Percentiles rank a stretch among this genome's conserved stretches.
These are phyloP conservation scores for Rhizophora apiculata DNA, from an alignment of 345 rosid species.

Conservation along the genomic window DNA sequence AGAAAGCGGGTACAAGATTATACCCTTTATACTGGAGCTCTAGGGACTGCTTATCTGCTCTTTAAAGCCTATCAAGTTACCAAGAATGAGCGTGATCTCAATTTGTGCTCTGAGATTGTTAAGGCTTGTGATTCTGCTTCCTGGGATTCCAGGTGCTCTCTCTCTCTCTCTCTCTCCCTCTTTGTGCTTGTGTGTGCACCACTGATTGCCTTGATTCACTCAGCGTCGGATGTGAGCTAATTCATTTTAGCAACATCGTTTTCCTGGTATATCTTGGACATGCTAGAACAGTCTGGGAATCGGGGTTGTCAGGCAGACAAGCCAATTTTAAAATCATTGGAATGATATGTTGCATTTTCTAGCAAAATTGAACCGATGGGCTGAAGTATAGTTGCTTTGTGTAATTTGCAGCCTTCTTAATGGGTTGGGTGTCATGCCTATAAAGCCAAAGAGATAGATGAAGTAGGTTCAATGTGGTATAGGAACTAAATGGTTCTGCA, in stretches of 20 bases:
- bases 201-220: background rate
- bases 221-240: background rate
- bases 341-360: background rate
- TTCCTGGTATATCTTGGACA: background rate
- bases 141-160: conserved; percentile 41
- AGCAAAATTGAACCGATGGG: background rate
- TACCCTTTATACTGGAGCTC: conserved; percentile 53
- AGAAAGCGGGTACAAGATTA: conserved; percentile 49
- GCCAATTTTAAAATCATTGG: background rate
- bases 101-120: conserved; percentile 49
- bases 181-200: background rate
- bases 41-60: conserved; percentile 62
- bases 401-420: background rate
- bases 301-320: background rate
- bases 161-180: background rate
- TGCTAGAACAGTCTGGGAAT: background rate
- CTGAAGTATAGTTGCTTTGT: background rate
- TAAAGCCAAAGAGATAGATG: background rate
- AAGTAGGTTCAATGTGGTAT: background rate
- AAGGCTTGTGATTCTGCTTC: conserved; percentile 66
- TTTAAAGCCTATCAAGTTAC: conserved; percentile 51
- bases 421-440: background rate
- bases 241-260: background rate
- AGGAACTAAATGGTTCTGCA: background rate
- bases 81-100: conserved; percentile 47